Evolutionary conservation across 2,329 filamentous ascomycete genomes (phyloP).

Genomic region (Phialocephala sp.): DNA sequence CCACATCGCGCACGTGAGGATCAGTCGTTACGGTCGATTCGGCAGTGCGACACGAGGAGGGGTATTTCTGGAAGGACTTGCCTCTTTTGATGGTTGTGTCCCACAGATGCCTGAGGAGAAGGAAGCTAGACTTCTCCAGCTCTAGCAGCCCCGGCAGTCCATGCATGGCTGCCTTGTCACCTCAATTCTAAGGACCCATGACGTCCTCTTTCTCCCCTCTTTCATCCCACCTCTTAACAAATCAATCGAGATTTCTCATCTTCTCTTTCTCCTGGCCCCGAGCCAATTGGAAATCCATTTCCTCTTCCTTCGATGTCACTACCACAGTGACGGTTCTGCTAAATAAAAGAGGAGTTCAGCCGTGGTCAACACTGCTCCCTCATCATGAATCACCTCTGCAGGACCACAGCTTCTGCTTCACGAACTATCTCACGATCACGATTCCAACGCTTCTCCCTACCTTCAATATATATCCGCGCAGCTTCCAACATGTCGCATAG

Average conservation of each 20-base stretch:
- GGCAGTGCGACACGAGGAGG: background rate
- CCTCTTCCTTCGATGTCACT: background rate
- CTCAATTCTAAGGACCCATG: background rate
- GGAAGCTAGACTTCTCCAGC: background rate
- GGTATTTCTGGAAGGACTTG: background rate
- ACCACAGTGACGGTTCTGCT: background rate
- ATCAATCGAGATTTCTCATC: background rate
- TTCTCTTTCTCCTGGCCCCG: background rate
- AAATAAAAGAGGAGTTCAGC: slow-evolving; percentile 9
- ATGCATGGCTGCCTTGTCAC: background rate
- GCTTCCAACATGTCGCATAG: slow-evolving; percentile 39
- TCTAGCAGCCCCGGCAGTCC: background rate
- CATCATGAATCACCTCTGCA: slow-evolving; percentile 37
- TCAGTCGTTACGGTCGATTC: background rate
- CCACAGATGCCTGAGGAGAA: background rate
- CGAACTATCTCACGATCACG: slow-evolving; percentile 32
- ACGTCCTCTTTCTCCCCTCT: background rate
- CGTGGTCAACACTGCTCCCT: slow-evolving; percentile 9
- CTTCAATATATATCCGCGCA: slow-evolving; percentile 30
- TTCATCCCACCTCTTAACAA: background rate
- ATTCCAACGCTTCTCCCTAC: slow-evolving; percentile 37
- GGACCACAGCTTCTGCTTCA: slow-evolving; percentile 32
- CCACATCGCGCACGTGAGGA: background rate
- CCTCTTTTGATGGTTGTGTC: background rate
- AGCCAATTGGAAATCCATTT: background rate